phyloP scores from a whole-genome alignment of 176 grass and related monocot species.

The Carex myosuroides region DNA sequence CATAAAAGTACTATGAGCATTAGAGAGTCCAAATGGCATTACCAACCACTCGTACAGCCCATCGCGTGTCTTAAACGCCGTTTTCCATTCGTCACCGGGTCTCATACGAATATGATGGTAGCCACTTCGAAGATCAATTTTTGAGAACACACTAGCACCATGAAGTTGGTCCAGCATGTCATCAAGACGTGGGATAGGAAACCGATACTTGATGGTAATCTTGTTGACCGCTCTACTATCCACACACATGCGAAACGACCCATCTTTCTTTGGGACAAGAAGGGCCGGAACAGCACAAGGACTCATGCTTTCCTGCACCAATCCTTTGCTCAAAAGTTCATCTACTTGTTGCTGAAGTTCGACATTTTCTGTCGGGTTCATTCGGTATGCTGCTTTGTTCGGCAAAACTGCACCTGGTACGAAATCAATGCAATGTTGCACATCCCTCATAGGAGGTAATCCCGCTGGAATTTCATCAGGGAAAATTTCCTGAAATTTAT shows the following conservation, averaged over 20 bases:
- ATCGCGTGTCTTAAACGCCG: no score
- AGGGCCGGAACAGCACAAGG: not conserved
- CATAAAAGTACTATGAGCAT: no score
- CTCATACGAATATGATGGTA: no score
- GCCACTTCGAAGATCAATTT: no score
- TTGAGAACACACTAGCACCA: no score
- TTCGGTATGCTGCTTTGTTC: not conserved
- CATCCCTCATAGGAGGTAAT: no score
- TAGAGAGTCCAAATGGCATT: no score
- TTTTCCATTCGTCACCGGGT: no score
- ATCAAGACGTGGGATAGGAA: slow-evolving; percentile 18
- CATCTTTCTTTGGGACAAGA: slow-evolving; percentile 9
- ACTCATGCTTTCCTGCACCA: slow-evolving; percentile 4
- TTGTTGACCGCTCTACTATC: no score
- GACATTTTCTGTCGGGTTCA: not conserved
- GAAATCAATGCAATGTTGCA: not conserved
- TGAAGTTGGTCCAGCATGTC: not conserved
- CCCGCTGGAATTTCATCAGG: no score
- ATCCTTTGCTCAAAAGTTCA: not conserved
- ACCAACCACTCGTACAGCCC: no score
- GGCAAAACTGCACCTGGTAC: not conserved
- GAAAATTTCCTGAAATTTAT: no score
- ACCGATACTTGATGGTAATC: not conserved
- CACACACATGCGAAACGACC: not conserved
- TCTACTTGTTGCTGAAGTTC: not conserved